Base-by-base conservation (phyloP, 306 rosid genomes). In the Vigna trinervia region DNA sequence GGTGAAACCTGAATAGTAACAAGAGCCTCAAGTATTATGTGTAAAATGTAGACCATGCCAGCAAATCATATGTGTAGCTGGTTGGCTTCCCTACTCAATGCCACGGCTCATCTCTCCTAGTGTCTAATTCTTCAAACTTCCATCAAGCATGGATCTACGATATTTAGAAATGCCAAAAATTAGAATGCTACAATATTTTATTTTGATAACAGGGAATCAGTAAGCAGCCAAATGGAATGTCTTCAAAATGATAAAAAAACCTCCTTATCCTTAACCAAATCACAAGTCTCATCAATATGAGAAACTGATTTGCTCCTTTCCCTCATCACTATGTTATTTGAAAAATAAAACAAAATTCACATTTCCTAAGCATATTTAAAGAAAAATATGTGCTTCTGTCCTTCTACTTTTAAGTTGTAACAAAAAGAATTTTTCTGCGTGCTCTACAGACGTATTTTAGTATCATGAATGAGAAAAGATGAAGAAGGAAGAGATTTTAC, bases 111-210 rank as follows among this genome's bases (percentile, higher is more conserved):
- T 56, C 48, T 15, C 76, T 81, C 57, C 73, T 64, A 48, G 3
- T 28, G 64, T 66, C 76, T 71, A 47, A 78, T 66, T 54, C 83
- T 71, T 66, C 62, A 66, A 56, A 78, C 83, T 56, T 57, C 80
- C 48, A 74, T 86, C 86, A 88, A 41, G 81, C 81, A 86, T 84
- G 88, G 71, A 71, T 74, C 84, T 92, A 86, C 86, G 8, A 82
- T 12, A 72, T 76, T 69, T 22, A 61, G 56, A 58, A 19, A 52
- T 30, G 41, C 22, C 11, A 65, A 77, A 61, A 59, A 26, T 57
- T 63, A 48, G 53, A 74, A 19, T 51, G 57, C 64, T 17, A 14
- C 34, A 59, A 58, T 28, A 60, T 39, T 61, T 61, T 48, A 65
- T 63, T 19, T 50, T 36, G 22, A 54, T 48, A 10, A 43, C 52